Base-by-base conservation (phyloP, 495 filamentous ascomycete genomes). In the Talaromyces trachyspermus region DNA sequence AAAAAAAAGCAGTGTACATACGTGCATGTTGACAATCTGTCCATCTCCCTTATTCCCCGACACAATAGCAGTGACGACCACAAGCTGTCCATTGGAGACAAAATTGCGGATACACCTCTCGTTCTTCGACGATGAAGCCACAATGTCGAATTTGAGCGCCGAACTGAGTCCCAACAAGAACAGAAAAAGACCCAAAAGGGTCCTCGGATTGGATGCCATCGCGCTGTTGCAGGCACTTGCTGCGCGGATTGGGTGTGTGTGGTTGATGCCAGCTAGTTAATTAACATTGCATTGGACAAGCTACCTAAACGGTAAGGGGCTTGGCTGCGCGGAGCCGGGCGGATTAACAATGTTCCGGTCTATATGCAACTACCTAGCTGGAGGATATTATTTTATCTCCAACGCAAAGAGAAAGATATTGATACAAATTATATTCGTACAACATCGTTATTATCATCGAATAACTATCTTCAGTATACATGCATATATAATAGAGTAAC, bases 81-180 rank as follows among this genome's bases (percentile, higher is more conserved):
- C 92, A 49, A 98, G 73, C 46, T 91, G 94, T 63, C 95, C 89
- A 65, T 83, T 87, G 42, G 81, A 73, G 47, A 96, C 91, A 62
- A 96, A 97, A 70, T 98, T 98, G 57, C 94, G 82, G 65, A 98
- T 88, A 71, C 92, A 98, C 77, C 94, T 78, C 63, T 87, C 82
- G 44, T 79, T 74, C 63, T 73, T 77, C 59, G 79, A 75, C 14
- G 71, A 74, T 47, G 80, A 70, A 11, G 92, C 88, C 56, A 78
- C 63, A 46, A 98, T 76, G 54, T 98, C 94, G 76, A 98, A 97
- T 69, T 95, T 96, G 48, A 98, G 76, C 24, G 89, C 89, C 43
- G 79, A 71, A 44, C 44, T 25, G 19, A 46, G 12, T 15, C 29
- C n/a, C 8, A 80, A 69, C 50, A 84, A 67, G 23, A 66, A 53